Conservation (phyloP, 2,329 filamentous ascomycete genomes). For the Chrysosporium keratinophilum region DNA sequence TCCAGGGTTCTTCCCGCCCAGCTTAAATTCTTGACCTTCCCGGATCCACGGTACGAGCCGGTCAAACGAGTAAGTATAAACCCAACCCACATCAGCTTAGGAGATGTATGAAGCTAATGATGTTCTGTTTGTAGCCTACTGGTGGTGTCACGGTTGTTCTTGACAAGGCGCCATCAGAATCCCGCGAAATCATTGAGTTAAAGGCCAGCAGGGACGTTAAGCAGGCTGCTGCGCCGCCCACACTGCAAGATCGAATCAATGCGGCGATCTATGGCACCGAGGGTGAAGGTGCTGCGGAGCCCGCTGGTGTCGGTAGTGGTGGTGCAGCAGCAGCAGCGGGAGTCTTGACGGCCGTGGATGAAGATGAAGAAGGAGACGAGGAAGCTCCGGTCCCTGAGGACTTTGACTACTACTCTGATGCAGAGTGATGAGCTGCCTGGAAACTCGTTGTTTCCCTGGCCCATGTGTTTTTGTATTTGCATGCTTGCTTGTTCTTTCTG, state of each 20-base stretch:
- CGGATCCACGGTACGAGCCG: slow-evolving; percentile 79
- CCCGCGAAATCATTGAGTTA: slow-evolving; percentile 75
- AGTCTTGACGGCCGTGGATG: slow-evolving; percentile 77
- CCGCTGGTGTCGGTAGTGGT: slow-evolving; percentile 19
- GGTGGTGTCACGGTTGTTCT: slow-evolving; percentile 86
- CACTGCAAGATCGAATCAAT: slow-evolving; percentile 36
- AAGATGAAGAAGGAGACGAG: slow-evolving; percentile 45
- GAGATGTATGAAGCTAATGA: slow-evolving; percentile 28
- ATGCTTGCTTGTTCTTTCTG: background rate
- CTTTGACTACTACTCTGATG: slow-evolving; percentile 39
- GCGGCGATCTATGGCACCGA: slow-evolving; percentile 29
- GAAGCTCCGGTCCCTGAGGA: slow-evolving; percentile 40
- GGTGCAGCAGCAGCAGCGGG: slow-evolving; percentile 65
- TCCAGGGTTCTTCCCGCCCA: slow-evolving; percentile 83
- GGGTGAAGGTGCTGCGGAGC: slow-evolving; percentile 15
- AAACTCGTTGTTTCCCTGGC: too few relatives aligned
- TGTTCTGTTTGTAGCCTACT: slow-evolving; percentile 54
- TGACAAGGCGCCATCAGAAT: slow-evolving; percentile 68
- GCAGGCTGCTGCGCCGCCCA: slow-evolving; percentile 33
- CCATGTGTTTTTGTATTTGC: background rate
- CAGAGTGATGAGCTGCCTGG: slow-evolving; percentile 17
- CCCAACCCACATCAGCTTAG: background rate
- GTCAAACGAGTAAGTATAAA: slow-evolving; percentile 64
- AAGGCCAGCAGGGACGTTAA: slow-evolving; percentile 66
- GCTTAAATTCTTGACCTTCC: slow-evolving; percentile 91